Evolutionary conservation across 2,329 filamentous ascomycete species (phyloP), one percentile per base, ranked within the genome.

Genomic region (Hymenoscyphus occultus): DNA sequence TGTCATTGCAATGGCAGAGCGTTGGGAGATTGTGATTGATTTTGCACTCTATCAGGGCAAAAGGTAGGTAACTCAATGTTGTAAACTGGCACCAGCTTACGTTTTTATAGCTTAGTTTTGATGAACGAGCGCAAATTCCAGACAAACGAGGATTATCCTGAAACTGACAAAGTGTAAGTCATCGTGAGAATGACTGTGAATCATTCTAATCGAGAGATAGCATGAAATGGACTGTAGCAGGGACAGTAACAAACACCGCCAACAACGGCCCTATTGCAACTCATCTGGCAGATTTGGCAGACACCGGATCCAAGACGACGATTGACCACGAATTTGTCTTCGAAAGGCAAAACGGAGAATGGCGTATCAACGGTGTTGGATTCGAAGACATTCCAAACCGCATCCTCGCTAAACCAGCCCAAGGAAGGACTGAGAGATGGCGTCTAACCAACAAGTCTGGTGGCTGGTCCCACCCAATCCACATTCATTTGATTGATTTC

Each of bases 1-100:
- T 5, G 76, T 78, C 45, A 75, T 85, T 40, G 76, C 82, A 6
- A 84, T 85, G 76, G 84, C 82, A 3, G 84, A 87, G 71, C 80
- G 85, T 2, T 87, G 82, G 69, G 85, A 87, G 68, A 76, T 86
- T 28, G 77, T 87, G 22, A 74, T 87, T 63, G 84, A 87, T 74
- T 87, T 87, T 68, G 73, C 79, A 16, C 65, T 71, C 1, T 82
- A 78, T 66, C 76, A 76, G 1, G 82, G 82, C 51, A 77, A 84
- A 71, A 83, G 81, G 66, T 73, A 86, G 66, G 79, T 77, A 6
- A 22, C 3, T 12, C n/a, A 28, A 2, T 22, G 9, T 22, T 19
- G 22, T 28, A 12, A 28, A 51, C n/a, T 22, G 3, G 19, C n/a
- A 13, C 12, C 22, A 28, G 45, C 45, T 51, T 22, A 51, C 45